Base-by-base conservation (phyloP, 352 stramenopile genomes). In the Pseudoperonospora humuli region DNA sequence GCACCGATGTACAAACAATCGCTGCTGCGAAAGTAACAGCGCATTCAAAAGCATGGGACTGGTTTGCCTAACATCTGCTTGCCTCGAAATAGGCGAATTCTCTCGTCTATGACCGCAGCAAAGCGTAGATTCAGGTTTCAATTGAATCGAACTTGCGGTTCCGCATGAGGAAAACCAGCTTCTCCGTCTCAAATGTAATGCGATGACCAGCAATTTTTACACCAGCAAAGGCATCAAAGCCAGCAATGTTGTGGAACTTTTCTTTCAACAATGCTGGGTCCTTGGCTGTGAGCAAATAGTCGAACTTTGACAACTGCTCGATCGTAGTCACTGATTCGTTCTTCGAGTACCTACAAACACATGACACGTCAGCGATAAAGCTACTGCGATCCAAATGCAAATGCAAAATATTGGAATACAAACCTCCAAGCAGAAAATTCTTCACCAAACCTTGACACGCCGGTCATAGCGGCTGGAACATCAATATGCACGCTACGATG, bases 391-490 rank as follows among this genome's bases (percentile, higher is more conserved):
- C 33, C 9, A 2, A 29, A 3, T 29, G 19, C 28, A 17, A 14
- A 14, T n/a, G 10, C 23, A 19, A 7, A 11, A 19, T 17, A 31
- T 27, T 13, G 11, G 18, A 39, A 32, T 14, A 47, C 71, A 19
- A 51, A 90, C 75, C 61, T 87, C 80, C 82, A 94, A 0, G 53
- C 40, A 0, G 64, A 19, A 25, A 84, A 89, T 48, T 86, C 75
- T 56, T 94, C 73, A n/a, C 80, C 78, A 46, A 94, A 94, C 29
- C 80, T 74, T 25, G 77, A 93, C 11, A 98, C 90, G 20, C 95
- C 95, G 1, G 89, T 97, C 92, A 98, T 98, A 7, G 93, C 92
- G 10, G 93, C 70, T 6, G 84, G 67, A 3, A 97, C 88, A 58
- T 97, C 91, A 52, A 98, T 93, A 49, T 98, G 82, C 26, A 97